These are phyloP conservation scores for Pisolithus microcarpus DNA, from an alignment of 768 basidiomycete species.

Conservation along the genomic window DNA sequence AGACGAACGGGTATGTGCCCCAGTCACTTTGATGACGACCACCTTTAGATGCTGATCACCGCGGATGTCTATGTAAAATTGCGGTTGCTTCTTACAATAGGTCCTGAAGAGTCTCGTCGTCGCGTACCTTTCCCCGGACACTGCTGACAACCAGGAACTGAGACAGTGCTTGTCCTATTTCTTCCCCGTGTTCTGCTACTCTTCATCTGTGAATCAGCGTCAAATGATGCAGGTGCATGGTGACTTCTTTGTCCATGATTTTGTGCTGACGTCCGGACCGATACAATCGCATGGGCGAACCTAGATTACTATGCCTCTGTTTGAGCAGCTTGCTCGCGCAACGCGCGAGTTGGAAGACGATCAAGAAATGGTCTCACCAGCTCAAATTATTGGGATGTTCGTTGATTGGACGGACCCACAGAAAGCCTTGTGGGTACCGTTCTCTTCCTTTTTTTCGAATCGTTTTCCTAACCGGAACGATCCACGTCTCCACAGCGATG, in stretches of 20 bases:
- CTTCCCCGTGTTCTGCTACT: conserved; percentile 80
- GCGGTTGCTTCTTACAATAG: conserved; percentile 16
- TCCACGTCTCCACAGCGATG: conserved; percentile 25
- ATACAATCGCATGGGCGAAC: background rate
- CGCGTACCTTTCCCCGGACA: conserved; percentile 75
- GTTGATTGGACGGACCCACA: conserved; percentile 85
- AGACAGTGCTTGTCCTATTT: conserved; percentile 84
- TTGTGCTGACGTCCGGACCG: background rate
- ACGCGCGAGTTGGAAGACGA: conserved; percentile 63
- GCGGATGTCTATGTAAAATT: background rate
- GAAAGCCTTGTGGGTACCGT: conserved; percentile 49
- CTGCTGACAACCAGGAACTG: conserved; percentile 71
- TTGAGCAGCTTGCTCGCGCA: conserved; percentile 49
- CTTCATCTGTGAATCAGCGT: conserved; percentile 65
- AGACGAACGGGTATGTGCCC: conserved; percentile 53
- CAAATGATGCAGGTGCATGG: conserved; percentile 57
- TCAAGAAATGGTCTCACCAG: conserved; percentile 63
- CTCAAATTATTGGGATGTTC: conserved; percentile 72
- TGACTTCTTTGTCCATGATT: conserved; percentile 6
- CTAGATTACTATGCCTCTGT: conserved; percentile 67
- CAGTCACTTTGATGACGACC: background rate
- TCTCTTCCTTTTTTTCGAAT: background rate
- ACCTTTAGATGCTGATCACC: background rate
- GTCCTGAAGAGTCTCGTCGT: conserved; percentile 44
- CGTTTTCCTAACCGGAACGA: background rate